Evolutionary conservation across 2,329 filamentous ascomycete species (phyloP), one percentile per base, ranked within the genome.

Genomic region (Alternaria ventricosa): DNA sequence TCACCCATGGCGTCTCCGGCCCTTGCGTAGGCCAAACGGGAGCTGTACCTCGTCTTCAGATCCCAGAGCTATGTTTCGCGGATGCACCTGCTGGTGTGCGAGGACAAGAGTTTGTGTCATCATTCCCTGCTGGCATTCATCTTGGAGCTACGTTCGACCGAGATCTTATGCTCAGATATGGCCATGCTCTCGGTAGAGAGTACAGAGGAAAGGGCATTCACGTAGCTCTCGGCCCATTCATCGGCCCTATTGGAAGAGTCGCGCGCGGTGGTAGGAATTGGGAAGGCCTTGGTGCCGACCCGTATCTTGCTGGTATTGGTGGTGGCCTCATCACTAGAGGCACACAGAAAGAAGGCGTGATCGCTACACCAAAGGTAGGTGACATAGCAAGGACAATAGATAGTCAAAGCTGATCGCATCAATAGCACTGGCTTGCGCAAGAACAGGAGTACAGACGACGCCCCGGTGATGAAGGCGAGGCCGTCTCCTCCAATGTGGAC

Each of bases 251-350:
- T 2, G 91, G 91, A 3, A 86, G 90, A 8, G 90, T 92, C 72
- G 90, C 90, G 1, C 84, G 88, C 55, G 91, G 89, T 9, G 91
- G 91, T 13, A 85, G 91, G 18, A 91, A 88, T 68, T 93, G 90
- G 91, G 91, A 94, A 75, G 87, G 89, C 0, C 90, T 93, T 68
- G 90, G 90, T 3, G 80, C 69, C 1, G 91, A 94, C 73, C 91
- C 91, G 0, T 87, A 87, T 5, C 84, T 94, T 28, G 85, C 87
- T 66, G 87, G 82, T 3, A 73, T 83, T 60, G 86, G 81, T 1
- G 86, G 80, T 28, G 81, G 82, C 7, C 72, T 84, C 57, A 87
- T 87, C 0, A 86, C 69, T 2, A 58, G 55, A 70, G 87, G 87
- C 3, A 87, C 87, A 50, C 87, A 89, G 68, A 84, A 77, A 22